These are phyloP conservation scores for Linnemannia zychae DNA, from an alignment of 192 early-diverging fungal species.

Conservation along the genomic window DNA sequence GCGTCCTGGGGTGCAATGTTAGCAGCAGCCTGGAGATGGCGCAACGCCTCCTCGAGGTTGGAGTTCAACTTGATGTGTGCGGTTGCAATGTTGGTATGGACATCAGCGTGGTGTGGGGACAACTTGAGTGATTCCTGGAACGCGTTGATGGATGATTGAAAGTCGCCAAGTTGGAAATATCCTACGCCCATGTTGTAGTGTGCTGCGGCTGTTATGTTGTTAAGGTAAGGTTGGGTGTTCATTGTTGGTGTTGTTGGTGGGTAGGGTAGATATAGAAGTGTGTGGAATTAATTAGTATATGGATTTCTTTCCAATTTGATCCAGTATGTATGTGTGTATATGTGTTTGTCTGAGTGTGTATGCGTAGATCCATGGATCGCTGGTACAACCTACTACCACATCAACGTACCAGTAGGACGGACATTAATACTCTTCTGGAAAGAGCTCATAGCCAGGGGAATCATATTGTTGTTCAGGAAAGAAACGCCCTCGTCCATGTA, in stretches of 20 bases:
- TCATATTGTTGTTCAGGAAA: constrained; percentile 45
- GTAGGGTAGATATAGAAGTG: not conserved
- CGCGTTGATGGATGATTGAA: constrained; percentile 49
- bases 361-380: no score
- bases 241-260: no score
- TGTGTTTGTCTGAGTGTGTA: not conserved
- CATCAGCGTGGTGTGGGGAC: constrained; percentile 46
- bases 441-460: constrained; percentile 51
- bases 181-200: constrained; percentile 56
- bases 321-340: no score
- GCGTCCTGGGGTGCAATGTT: constrained; percentile 49
- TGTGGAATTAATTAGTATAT: not conserved
- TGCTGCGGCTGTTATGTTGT: constrained; percentile 31
- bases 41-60: constrained; percentile 33
- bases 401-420: constrained; percentile 38
- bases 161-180: constrained; percentile 52
- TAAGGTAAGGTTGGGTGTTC: not conserved
- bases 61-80: constrained; percentile 46
- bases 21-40: constrained; percentile 46
- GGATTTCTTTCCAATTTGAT: not conserved
- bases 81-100: constrained; percentile 47
- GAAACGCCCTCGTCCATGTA: constrained; percentile 50
- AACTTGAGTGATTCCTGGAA: constrained; percentile 53
- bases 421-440: constrained; percentile 56
- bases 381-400: not conserved